These are phyloP conservation scores for Curvularia verruculosa DNA, from an alignment of 2,329 filamentous ascomycete species.

Conservation along the genomic window DNA sequence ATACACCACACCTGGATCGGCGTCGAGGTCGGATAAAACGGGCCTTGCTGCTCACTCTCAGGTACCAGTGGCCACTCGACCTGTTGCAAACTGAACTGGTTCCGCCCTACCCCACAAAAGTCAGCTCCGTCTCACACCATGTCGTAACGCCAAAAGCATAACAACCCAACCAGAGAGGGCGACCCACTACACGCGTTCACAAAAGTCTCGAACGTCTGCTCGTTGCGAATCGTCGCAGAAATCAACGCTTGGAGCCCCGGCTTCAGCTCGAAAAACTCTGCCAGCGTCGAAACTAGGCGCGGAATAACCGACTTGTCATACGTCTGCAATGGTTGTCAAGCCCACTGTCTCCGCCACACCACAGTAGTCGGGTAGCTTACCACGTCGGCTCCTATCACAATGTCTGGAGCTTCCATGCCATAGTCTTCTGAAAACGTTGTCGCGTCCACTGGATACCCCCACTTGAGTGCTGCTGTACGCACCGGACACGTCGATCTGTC, in stretches of 20 bases:
- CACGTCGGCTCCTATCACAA: conserved; percentile 77
- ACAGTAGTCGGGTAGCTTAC: conserved; percentile 46
- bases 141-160: conserved; percentile 24
- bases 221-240: conserved; percentile 73
- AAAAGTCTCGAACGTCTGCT: conserved; percentile 70
- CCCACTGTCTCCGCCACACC: conserved; percentile 14
- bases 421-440: conserved; percentile 63
- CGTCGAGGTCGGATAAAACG: conserved; percentile 67
- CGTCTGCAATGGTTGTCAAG: conserved; percentile 55
- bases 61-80: conserved; percentile 40
- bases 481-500: conserved; percentile 42
- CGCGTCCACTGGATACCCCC: conserved; percentile 66
- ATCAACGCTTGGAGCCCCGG: conserved; percentile 67
- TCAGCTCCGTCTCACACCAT: conserved; percentile 38
- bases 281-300: conserved; percentile 68
- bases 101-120: conserved; percentile 49
- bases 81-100: conserved; percentile 44
- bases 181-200: conserved; percentile 61
- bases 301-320: conserved; percentile 72
- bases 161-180: conserved; percentile 36
- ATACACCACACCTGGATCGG: conserved; percentile 64
- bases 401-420: conserved; percentile 58
- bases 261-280: conserved; percentile 65
- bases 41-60: conserved; percentile 60
- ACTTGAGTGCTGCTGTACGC: conserved; percentile 63